These are phyloP conservation scores for Madurella mycetomatis DNA, from an alignment of 2,329 filamentous ascomycete species.

Conservation along the genomic window DNA sequence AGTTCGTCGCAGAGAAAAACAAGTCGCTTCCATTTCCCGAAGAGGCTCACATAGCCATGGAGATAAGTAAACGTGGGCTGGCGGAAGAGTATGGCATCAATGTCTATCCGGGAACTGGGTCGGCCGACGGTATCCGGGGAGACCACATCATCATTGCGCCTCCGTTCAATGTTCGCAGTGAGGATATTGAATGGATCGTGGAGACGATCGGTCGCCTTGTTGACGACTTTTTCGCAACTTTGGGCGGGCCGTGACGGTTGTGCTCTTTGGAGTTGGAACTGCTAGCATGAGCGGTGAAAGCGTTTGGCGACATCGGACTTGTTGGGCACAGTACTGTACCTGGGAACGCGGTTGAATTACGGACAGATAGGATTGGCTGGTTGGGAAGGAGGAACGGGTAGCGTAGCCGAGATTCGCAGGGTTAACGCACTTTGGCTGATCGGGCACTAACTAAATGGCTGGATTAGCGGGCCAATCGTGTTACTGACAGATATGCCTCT, in stretches of 20 bases:
- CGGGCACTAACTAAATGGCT: too few species aligned
- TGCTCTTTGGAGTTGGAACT: neutral
- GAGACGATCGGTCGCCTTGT: conserved; percentile 48
- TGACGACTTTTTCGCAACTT: conserved; percentile 40
- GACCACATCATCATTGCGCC: conserved; percentile 69
- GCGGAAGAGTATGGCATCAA: conserved; percentile 33
- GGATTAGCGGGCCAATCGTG: too few species aligned
- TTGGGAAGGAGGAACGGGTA: too few species aligned
- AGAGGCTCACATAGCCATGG: conserved; percentile 30
- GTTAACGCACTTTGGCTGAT: too few species aligned
- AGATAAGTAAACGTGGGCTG: conserved; percentile 32
- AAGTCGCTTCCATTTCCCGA: conserved; percentile 33
- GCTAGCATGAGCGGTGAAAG: neutral
- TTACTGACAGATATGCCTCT: too few species aligned
- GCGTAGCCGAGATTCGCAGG: too few species aligned
- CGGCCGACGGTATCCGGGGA: conserved; percentile 54
- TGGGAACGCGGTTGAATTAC: too few species aligned
- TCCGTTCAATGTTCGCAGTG: conserved; percentile 57
- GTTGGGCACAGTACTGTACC: too few species aligned
- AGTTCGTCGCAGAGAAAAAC: conserved; percentile 37
- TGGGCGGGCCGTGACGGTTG: neutral
- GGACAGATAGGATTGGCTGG: too few species aligned
- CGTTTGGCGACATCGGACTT: too few species aligned
- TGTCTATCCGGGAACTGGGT: conserved; percentile 61
- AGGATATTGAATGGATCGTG: conserved; percentile 54